Conservation (phyloP, 2,329 filamentous ascomycete species). For the Cryoendolithus antarcticus region DNA sequence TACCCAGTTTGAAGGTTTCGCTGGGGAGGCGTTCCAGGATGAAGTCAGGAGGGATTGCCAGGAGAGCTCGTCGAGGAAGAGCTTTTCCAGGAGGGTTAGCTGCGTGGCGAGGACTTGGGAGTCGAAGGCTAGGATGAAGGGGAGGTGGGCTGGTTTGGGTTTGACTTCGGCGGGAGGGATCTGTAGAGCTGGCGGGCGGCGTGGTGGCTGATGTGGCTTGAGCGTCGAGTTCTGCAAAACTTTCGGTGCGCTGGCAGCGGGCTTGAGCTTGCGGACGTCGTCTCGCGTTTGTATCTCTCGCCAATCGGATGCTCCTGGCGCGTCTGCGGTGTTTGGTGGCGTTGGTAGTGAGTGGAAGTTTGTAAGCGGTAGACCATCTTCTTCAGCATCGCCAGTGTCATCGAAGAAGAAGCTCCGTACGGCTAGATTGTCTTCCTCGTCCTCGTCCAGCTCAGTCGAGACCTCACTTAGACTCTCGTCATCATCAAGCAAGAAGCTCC, state of each 20-base stretch:
- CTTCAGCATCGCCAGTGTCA: conserved; percentile 24
- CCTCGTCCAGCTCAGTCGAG: conserved; percentile 40
- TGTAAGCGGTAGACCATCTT: conserved; percentile 25
- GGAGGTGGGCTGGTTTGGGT: conserved; percentile 44
- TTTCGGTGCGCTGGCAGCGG: too few relatives aligned
- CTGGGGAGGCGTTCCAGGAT: conserved; percentile 57
- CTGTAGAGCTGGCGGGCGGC: too few relatives aligned
- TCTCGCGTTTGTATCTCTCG: too few relatives aligned
- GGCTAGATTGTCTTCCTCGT: conserved; percentile 24
- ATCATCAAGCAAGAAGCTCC: conserved; percentile 42
- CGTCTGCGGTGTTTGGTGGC: conserved; percentile 30
- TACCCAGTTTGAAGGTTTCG: conserved; percentile 50
- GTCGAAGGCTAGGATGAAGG: conserved; percentile 71
- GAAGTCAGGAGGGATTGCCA: conserved; percentile 81
- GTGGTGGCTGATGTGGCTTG: too few relatives aligned
- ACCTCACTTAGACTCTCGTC: conserved; percentile 40
- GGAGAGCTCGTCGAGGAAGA: conserved; percentile 73
- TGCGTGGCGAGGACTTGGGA: conserved; percentile 69
- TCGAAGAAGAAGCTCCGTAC: conserved; percentile 40
- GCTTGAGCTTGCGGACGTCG: too few relatives aligned
- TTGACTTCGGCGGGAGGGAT: neutral
- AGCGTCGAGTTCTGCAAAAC: too few relatives aligned
- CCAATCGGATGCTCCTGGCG: neutral
- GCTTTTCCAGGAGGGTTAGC: conserved; percentile 75
- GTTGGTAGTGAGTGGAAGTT: conserved; percentile 25